Evolutionary conservation across 2,329 filamentous ascomycete genomes (phyloP), one percentile per base, ranked within the genome.

Genomic region (Beauveria bassiana): DNA sequence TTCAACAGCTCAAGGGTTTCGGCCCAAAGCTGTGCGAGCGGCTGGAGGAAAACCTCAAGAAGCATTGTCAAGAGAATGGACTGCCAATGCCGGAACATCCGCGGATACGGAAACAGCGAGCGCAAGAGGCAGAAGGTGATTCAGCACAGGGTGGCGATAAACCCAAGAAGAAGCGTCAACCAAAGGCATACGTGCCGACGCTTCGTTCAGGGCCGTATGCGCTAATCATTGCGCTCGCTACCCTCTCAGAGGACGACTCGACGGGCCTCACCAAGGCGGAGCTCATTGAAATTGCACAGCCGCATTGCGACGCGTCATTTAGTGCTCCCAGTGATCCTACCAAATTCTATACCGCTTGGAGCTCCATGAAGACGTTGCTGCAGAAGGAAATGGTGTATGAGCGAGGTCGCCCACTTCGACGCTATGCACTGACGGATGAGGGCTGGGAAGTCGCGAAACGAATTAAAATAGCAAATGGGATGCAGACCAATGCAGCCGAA

Each of bases 291-390:
- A 75, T 81, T 14, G 88, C 89, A 1, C 88, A 93, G 68, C 83
- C 83, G 7, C 79, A 89, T 70, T 91, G 87, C 67, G 88, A 93
- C 69, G 76, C 86, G 2, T 92, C 89, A 0, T 92, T 91, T 67
- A 87, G 82, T 0, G 84, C 82, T 0, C 86, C 88, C 0, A 79
- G 77, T 46, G 87, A 90, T 59, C 78, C 88, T 0, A 86, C 80
- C 12, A 88, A 86, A 61, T 89, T 84, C 67, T 90, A 90, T 67
- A 93, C 90, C 0, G 90, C 90, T 0, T 95, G 90, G 90, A 88
- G 84, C 68, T 91, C 89, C 1, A 92, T 93, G 81, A 90, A 90
- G 70, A 91, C 87, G 0, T 75, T 95, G 38, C 66, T 86, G 5
- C 79, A 85, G 59, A 91, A 93, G 69, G 88, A 91, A 62, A 75